Evolutionary conservation across 139 green algal species (phyloP), one percentile per base, ranked within the genome.

Genomic region (Yamagishiella unicocca): DNA sequence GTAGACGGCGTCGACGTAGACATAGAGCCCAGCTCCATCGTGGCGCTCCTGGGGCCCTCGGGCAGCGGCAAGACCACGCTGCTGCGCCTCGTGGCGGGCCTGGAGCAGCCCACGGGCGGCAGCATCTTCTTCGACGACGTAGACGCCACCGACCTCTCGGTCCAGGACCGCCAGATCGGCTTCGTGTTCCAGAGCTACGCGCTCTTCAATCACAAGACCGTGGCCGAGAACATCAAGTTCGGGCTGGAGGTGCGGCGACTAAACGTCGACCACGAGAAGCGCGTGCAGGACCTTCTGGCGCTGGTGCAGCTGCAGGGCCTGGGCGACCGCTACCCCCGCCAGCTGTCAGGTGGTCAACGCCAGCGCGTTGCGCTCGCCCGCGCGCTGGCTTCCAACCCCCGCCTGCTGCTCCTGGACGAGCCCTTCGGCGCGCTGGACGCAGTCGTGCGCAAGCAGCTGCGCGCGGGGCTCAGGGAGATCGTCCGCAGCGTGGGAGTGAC

Each of bases 281-380:
- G 94, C 54, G 95, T 97, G 27, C 55, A 89, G 43, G 95, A 98
- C 78, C 85, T 98, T 78, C 90, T 98, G 75, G 81, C 97, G 73
- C 89, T 98, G 38, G 93, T 98, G 31, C 94, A 96, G 88, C 90
- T 98, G 76, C 83, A 66, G 43, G 80, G 93, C 0, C 84, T 96
- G 33, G 95, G 90, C 6, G 80, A 95, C 40, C 90, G 95, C 33
- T 97, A 93, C 82, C 96, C 96, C 0, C 89, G 67, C 29, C 93
- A 98, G 93, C 91, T 98, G 12, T 95, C 91, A 1, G 96, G 96
- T 43, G 95, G 95, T 4, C 95, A 98, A 91, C 96, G 97, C 84
- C 97, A 99, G 93, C 93, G 97, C 17, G 94, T 99, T 14, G 97
- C 97, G 45, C 95, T 99, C 31, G 97, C 97, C 1, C 91, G 97